A percentile compares a stretch with the other conserved stretches of the same genome.
phyloP scores from a whole-genome alignment of 129 eudicot genomes.

The Flaveria brownii region DNA sequence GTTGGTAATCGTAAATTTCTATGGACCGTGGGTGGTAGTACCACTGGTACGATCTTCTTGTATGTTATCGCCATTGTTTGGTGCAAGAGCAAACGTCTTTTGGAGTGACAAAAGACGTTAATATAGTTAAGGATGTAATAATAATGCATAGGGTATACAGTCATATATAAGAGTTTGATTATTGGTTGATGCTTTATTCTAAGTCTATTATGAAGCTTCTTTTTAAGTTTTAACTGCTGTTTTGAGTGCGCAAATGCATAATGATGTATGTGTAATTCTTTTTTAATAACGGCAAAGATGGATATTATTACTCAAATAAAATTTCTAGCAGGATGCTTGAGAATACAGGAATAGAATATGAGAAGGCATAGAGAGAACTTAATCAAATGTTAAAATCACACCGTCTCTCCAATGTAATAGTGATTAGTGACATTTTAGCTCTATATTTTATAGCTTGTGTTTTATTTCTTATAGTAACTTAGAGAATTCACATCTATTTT shows the following conservation, averaged over 20 bases:
- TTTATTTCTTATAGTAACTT: too few relatives aligned
- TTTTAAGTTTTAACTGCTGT: background rate
- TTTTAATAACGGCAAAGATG: too few relatives aligned
- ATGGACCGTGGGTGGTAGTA: conserved; percentile 45
- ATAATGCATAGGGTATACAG: background rate
- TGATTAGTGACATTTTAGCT: too few relatives aligned
- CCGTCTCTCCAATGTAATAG: too few relatives aligned
- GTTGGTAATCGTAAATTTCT: conserved; percentile 31
- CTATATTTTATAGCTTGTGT: too few relatives aligned
- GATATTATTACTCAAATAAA: too few relatives aligned
- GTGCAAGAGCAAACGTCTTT: conserved; percentile 40
- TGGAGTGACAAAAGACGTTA: conserved; percentile 28
- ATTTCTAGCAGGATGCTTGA: too few relatives aligned
- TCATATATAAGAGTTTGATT: background rate
- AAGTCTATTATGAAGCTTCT: conserved; percentile 4
- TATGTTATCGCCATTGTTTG: conserved; percentile 41
- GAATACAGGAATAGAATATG: too few relatives aligned
- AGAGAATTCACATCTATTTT: too few relatives aligned
- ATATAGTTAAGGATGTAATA: background rate
- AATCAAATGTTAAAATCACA: too few relatives aligned
- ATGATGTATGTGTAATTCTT: too few relatives aligned
- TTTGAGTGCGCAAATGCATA: background rate
- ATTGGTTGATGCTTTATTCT: background rate
- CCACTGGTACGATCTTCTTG: conserved; percentile 32
- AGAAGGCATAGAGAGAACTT: too few relatives aligned